Evolutionary conservation across 352 stramenopile genomes (phyloP).

Genomic region (Globisporangium sylvaticum): DNA sequence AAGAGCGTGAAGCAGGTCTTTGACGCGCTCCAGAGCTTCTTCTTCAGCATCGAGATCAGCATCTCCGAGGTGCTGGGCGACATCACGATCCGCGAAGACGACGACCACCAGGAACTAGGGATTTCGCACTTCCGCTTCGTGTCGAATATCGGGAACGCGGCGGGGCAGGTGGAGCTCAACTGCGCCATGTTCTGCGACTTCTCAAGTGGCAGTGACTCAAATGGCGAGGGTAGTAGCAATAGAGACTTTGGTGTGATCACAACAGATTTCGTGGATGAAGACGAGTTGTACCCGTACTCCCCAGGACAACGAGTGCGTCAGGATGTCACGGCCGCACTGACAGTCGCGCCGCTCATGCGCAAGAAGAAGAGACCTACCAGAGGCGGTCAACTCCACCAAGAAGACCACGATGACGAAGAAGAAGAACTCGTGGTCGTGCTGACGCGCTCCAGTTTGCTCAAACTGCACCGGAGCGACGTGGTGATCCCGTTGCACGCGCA

Average conservation of each 20-base stretch:
- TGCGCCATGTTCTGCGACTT: conserved; percentile 39
- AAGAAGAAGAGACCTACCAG: not conserved
- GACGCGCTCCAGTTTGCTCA: conserved; percentile 2
- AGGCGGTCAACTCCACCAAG: no score
- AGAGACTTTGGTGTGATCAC: conserved; percentile 26
- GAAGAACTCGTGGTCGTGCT: conserved; percentile 28
- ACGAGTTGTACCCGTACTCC: conserved; percentile 40
- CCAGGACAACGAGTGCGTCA: conserved; percentile 22
- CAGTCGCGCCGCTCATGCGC: conserved; percentile 14
- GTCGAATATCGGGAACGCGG: conserved; percentile 16
- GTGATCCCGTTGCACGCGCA: not conserved
- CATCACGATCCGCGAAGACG: conserved; percentile 52
- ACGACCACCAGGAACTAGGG: conserved; percentile 33
- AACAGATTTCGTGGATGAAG: conserved; percentile 38
- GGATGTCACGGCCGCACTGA: conserved; percentile 21
- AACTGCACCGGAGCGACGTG: not conserved
- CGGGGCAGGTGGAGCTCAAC: conserved; percentile 37
- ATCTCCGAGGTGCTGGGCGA: conserved; percentile 47
- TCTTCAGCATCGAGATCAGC: conserved; percentile 58
- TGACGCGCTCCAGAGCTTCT: conserved; percentile 50
- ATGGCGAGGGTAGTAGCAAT: no score
- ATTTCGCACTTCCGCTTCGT: conserved; percentile 36
- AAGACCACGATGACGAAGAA: not conserved
- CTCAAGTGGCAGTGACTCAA: conserved; percentile 11
- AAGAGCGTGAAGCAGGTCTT: conserved; percentile 40